phyloP scores from a whole-genome alignment of 1,284 basidiomycete genomes.

The Microbotryum saponariae region DNA sequence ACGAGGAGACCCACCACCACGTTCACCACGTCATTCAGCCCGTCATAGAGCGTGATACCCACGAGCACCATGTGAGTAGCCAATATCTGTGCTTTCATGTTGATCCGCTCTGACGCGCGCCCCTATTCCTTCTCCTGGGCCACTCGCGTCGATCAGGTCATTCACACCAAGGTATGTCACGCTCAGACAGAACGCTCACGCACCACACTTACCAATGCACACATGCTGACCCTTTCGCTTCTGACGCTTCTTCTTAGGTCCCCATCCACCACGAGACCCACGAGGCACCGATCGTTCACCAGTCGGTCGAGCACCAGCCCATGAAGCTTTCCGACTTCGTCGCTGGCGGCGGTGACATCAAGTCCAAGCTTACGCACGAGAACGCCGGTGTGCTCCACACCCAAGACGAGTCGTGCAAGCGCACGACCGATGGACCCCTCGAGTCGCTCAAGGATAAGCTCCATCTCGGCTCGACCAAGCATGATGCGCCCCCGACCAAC shows the following conservation, averaged over 20 bases:
- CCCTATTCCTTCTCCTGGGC: slow-evolving; percentile 3
- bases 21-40: slow-evolving; percentile 42
- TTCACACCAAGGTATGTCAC: neutral
- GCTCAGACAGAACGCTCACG: no score
- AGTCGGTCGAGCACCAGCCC: slow-evolving; percentile 25
- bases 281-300: slow-evolving; percentile 29
- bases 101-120: slow-evolving; percentile 35
- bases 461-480: slow-evolving; percentile 4
- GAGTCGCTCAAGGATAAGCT: slow-evolving; percentile 18
- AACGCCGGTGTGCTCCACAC: slow-evolving; percentile 11
- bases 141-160: neutral
- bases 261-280: slow-evolving; percentile 22
- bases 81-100: slow-evolving; percentile 37
- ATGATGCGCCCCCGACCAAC: neutral
- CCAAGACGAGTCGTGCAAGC: slow-evolving; percentile 15
- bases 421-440: slow-evolving; percentile 22
- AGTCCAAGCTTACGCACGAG: slow-evolving; percentile 23
- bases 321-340: slow-evolving; percentile 18
- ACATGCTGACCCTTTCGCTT: neutral
- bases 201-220: no score
- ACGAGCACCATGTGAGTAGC: slow-evolving; percentile 33
- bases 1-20: slow-evolving; percentile 17
- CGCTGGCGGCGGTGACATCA: slow-evolving; percentile 26
- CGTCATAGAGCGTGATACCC: slow-evolving; percentile 39
- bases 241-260: neutral